Evolutionary conservation across 129 eudicot species (phyloP), one percentile per base, ranked within the genome.

Genomic region (Flaveria bidentis): DNA sequence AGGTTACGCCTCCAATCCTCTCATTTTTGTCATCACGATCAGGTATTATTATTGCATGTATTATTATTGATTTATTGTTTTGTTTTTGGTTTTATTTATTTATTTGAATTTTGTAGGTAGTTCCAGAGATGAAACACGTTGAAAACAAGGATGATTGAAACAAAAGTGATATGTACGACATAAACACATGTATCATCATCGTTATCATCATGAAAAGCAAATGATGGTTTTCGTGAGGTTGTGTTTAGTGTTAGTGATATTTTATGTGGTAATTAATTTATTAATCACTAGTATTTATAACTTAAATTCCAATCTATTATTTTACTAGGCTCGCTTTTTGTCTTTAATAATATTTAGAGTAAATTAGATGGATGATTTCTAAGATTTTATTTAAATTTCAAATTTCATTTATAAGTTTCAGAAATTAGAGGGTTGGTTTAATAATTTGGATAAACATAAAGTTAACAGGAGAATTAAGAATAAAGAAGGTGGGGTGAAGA

Each of bases 1-100:
- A 81, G 63, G 55, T 41, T 81, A 25, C 50, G 69, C 10, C 25
- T 62, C 42, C 84, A 75, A 0, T n/a, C 41, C 30, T 67, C 28
- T 18, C 42, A 25, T 68, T 47, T 64, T 1, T n/a, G 51, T 30
- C 72, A 49, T n/a, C 33, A 76, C 2, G 81, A 81, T 76, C 85
- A 81, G 77, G 85, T 81, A 9, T 53, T 28, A 20, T 11, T 16
- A 5, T 76, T 6, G 0, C 6, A 45, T 20, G 4, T 52, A 16
- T 52, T 9, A 30, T 25, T 36, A 18, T 66, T 30, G 20, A 12
- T 69, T 53, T 25, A 23, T 26, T 12, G 49, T 22, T 62, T 36
- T 50, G 0, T 0, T 11, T 15, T 22, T 62, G 8, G 10, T 50
- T 23, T 51, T 49, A 33, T 5, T 39, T 39, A n/a, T 45, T 30